A percentile compares a stretch with the other conserved stretches of the same genome.
phyloP scores from a whole-genome alignment of 331 rosid genomes.

The Arachis monticola region DNA sequence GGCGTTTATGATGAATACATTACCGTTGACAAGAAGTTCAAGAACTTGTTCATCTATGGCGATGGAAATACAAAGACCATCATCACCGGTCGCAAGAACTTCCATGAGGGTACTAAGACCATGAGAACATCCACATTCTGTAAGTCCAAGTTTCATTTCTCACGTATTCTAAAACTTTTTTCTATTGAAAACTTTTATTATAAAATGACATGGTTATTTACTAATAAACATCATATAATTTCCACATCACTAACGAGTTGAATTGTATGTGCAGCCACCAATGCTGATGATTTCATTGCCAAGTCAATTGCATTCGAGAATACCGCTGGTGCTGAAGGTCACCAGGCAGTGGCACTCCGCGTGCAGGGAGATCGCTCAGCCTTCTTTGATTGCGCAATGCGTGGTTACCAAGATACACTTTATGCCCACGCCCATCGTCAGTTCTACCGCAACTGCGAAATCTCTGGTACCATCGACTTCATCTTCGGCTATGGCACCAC shows the following conservation, averaged over 20 bases:
- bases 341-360: conserved; percentile 57
- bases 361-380: conserved; percentile 42
- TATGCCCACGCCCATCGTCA: conserved; percentile 45
- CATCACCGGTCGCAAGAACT: conserved; percentile 46
- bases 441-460: conserved; percentile 52
- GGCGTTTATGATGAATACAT: conserved; percentile 48
- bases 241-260: background rate
- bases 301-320: conserved; percentile 50
- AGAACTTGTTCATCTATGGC: conserved; percentile 49
- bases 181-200: background rate
- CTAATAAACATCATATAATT: no score
- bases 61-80: conserved; percentile 56
- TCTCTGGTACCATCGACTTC: conserved; percentile 58
- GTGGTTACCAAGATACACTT: conserved; percentile 59
- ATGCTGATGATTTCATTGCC: conserved; percentile 40
- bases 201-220: no score
- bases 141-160: conserved; percentile 30
- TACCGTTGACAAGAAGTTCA: conserved; percentile 4
- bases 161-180: background rate
- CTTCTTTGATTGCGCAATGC: conserved; percentile 39
- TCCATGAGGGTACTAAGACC: conserved; percentile 27
- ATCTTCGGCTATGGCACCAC: conserved; percentile 49
- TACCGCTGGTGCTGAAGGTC: conserved; percentile 50
- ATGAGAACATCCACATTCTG: conserved; percentile 43
- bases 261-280: conserved; percentile 36